phyloP scores from a whole-genome alignment of 352 stramenopile species.

The Pythium phragmiticola region DNA sequence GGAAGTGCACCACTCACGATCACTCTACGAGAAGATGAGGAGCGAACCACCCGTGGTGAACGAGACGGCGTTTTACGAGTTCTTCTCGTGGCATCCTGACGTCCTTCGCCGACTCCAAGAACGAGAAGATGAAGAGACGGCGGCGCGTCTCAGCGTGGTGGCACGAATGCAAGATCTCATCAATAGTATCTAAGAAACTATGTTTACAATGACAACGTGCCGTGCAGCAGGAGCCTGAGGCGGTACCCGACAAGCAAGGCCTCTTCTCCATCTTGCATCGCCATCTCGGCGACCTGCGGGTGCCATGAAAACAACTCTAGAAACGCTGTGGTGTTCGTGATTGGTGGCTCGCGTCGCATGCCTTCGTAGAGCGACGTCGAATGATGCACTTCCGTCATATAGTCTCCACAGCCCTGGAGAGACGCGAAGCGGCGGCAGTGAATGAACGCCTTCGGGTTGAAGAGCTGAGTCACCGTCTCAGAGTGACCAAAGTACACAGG shows the following conservation, averaged over 20 bases:
- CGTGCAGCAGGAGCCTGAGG: neutral
- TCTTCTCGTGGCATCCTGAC: constrained; percentile 47
- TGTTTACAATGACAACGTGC: neutral
- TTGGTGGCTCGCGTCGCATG: neutral
- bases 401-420: constrained; percentile 30
- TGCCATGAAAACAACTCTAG: constrained; percentile 20
- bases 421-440: constrained; percentile 42
- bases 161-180: neutral
- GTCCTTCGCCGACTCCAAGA: constrained; percentile 10
- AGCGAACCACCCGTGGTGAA: constrained; percentile 33
- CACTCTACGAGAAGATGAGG: constrained; percentile 37
- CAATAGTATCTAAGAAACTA: neutral
- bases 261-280: neutral
- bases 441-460: constrained; percentile 56
- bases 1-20: constrained; percentile 29
- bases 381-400: neutral
- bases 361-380: constrained; percentile 2
- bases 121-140: neutral
- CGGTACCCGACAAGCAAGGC: neutral
- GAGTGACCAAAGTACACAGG: constrained; percentile 59
- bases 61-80: constrained; percentile 30
- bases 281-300: constrained; percentile 16
- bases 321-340: constrained; percentile 11
- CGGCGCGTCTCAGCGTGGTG: neutral
- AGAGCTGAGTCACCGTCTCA: constrained; percentile 30